Evolutionary conservation across 495 filamentous ascomycete genomes (phyloP), one percentile per base, ranked within the genome.

Genomic region (Oidiodendron maius): DNA sequence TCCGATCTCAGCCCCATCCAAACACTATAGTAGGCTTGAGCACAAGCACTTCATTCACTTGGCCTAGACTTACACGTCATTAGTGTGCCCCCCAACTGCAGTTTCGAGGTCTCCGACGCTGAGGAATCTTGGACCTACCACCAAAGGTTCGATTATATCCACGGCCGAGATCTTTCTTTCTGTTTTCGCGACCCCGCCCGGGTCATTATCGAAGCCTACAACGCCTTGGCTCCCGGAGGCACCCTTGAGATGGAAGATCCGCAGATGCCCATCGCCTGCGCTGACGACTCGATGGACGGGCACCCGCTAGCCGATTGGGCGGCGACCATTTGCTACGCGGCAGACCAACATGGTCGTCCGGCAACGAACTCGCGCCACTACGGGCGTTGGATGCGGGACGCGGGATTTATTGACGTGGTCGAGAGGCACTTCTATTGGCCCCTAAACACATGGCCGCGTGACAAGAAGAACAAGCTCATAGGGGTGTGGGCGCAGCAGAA

Each of bases 341-440:
- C 24, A 55, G 52, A 23, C 37, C 45, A 15, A 35, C 52, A 5
- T 9, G 44, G 44, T 24, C 22, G 24, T 18, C 26, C 28, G 23
- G 16, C 17, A n/a, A 6, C 68, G 0, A 46, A 41, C 15, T 42
- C 26, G 2, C 50, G 45, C 30, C 43, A 20, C 15, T 52, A 46
- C 36, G 18, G 13, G 12, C 17, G 26, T 11, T 40, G 18, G 63
- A 70, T 80, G 59, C 64, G 66, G 51, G 68, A 76, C 16, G 66
- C 75, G 0, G 80, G 82, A 1, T 87, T 83, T 55, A 64, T 71
- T 16, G 74, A 82, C 48, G 69, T 83, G n/a, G 51, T 74, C n/a
- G 67, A 76, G 51, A 57, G 58, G 18, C 25, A 69, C 5, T 65
- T 61, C 41, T 78, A 77, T 55, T 62, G 75, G 17, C 82, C 82